Conservation (phyloP, 2,329 filamentous ascomycete genomes). For the Beauveria caledonica region DNA sequence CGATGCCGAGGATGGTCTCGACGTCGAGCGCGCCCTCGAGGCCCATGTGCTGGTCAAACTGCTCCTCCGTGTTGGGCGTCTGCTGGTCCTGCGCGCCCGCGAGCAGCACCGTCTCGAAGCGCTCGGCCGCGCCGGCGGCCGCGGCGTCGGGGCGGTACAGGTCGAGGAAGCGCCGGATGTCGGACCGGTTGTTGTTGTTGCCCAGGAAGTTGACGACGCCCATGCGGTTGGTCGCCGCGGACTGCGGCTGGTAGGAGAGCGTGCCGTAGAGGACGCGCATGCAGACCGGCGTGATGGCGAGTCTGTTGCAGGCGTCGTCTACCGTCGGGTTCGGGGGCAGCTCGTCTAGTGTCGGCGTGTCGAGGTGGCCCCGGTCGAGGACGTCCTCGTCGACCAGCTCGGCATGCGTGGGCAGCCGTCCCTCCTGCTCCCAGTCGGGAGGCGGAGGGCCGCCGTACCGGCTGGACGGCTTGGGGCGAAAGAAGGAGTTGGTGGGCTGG, state of each 20-base stretch:
- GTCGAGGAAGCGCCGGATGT: slow-evolving; percentile 4
- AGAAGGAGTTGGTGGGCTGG: slow-evolving; percentile 5
- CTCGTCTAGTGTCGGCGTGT: slow-evolving; percentile 2
- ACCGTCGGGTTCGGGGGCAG: background rate
- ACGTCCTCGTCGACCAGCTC: slow-evolving; percentile 6
- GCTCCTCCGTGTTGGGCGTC: slow-evolving; percentile 8
- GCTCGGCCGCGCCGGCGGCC: background rate
- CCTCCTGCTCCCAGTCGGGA: slow-evolving; percentile 8
- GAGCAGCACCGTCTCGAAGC: background rate
- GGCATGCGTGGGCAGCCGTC: background rate
- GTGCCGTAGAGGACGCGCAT: slow-evolving; percentile 11
- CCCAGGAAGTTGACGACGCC: slow-evolving; percentile 11
- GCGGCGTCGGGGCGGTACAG: background rate
- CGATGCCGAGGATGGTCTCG: slow-evolving; percentile 8
- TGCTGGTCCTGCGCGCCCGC: background rate
- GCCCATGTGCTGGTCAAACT: slow-evolving; percentile 5
- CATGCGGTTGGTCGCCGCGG: slow-evolving; percentile 4
- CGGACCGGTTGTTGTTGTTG: slow-evolving; percentile 13
- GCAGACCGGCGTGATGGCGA: slow-evolving; percentile 8
- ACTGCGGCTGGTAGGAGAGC: background rate
- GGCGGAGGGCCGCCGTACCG: slow-evolving; percentile 8
- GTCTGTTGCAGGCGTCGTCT: slow-evolving; percentile 8
- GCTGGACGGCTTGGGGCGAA: background rate
- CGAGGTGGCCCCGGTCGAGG: slow-evolving; percentile 4
- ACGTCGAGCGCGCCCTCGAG: slow-evolving; percentile 3